These are phyloP conservation scores for Suillus variegatus DNA, from an alignment of 768 basidiomycete genomes.

Conservation along the genomic window DNA sequence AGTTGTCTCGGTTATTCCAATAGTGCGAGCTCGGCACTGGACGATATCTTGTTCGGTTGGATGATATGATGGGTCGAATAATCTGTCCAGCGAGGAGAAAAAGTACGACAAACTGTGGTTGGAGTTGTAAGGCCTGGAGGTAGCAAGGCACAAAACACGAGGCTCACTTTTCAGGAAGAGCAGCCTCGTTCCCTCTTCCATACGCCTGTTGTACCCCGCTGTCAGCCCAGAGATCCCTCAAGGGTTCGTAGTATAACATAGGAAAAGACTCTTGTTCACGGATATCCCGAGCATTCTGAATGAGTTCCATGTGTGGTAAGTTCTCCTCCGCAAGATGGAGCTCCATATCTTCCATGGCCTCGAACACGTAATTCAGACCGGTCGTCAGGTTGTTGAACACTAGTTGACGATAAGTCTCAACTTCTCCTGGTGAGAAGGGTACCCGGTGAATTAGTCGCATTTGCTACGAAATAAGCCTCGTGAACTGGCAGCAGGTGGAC, in stretches of 20 bases:
- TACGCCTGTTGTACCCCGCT: constrained; percentile 73
- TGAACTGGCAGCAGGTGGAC: constrained; percentile 3
- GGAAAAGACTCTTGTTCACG: constrained; percentile 85
- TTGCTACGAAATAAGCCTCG: constrained; percentile 54
- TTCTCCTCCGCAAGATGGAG: constrained; percentile 71
- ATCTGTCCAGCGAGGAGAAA: constrained; percentile 73
- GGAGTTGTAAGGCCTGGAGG: constrained; percentile 8
- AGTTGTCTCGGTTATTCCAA: constrained; percentile 87
- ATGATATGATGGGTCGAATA: constrained; percentile 71
- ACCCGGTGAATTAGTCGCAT: constrained; percentile 94
- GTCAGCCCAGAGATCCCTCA: constrained; percentile 78
- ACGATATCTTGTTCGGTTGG: constrained; percentile 90
- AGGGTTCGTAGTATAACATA: constrained; percentile 58
- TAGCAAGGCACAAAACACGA: constrained; percentile 3
- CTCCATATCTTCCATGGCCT: constrained; percentile 89
- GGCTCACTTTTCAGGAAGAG: constrained; percentile 84
- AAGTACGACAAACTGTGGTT: constrained; percentile 66
- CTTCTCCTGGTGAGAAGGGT: constrained; percentile 79
- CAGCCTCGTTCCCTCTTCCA: constrained; percentile 84
- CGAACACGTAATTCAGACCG: constrained; percentile 80
- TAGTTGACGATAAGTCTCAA: constrained; percentile 88
- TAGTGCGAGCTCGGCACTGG: constrained; percentile 81
- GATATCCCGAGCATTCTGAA: constrained; percentile 72
- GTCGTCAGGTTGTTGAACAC: constrained; percentile 91
- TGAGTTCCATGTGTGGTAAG: constrained; percentile 53